Base-by-base conservation (phyloP, 2,329 filamentous ascomycete genomes). In the Epichloe baconii region DNA sequence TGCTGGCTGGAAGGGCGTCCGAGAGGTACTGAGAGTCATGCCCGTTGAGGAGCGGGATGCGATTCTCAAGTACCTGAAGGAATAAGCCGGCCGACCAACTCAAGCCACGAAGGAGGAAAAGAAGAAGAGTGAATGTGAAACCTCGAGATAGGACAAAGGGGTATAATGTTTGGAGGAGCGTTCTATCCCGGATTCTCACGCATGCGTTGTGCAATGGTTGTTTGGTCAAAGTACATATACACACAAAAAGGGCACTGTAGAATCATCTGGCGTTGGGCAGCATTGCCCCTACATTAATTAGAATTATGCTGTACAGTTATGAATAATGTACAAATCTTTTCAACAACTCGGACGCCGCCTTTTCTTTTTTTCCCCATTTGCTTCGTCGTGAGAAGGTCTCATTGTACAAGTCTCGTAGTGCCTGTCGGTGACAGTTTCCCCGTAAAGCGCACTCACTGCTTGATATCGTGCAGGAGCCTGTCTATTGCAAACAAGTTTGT, bases 31-130 rank as follows among this genome's bases (percentile, higher is more conserved):
- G 59, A 82, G 85, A 61, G 89, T 91, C 66, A 80, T 98, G 73
- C 88, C 90, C 17, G 85, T 90, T 48, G 82, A 80, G 57, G 90
- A 98, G 76, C 86, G 88, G 66, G 89, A 96, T 69, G 80, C 86
- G 68, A 78, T 94, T 49, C 74, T 95, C 54, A 73, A 77, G 66
- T 80, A 74, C 58, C 62, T 81, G 51, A 66, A 71, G 57, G 74
- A 71, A 61, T 72, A 68, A 53, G 55, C 38, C n/a, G 10, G 17
- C 4, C 35, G n/a, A 11, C 2, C 11, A 12, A 14, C 5, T 12
- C 3, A 42, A 44, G 49, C 4, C 12, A 21, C 6, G 3, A 17
- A 44, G 2, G 12, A 31, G n/a, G n/a, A 17, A 2, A 23, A 23
- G 7, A 31, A n/a, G 7, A 31, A 41, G 21, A 21, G 21, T 8